phyloP scores from a whole-genome alignment of 2,329 filamentous ascomycete species.

The Fusarium begoniae region DNA sequence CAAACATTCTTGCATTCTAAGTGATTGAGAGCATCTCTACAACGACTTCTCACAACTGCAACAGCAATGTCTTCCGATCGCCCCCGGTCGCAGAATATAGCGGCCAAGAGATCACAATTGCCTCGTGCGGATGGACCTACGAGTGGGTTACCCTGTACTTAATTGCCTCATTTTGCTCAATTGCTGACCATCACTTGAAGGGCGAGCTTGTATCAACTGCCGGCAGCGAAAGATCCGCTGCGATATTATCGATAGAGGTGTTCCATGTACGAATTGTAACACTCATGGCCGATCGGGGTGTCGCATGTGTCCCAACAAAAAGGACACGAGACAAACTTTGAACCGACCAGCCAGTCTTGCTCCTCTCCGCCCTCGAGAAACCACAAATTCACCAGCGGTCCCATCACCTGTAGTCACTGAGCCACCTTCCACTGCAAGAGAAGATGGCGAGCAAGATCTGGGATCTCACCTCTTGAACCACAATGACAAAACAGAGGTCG shows the following conservation, averaged over 20 bases:
- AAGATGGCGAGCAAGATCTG: background rate
- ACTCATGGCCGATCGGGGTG: background rate
- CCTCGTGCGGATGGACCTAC: too few species aligned
- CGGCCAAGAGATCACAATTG: background rate
- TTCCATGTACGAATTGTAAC: slow-evolving; percentile 5
- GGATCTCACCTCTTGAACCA: background rate
- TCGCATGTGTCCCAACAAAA: background rate
- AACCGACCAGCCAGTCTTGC: background rate
- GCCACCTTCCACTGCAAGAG: background rate
- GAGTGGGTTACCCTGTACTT: background rate
- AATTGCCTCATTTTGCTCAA: fast-evolving
- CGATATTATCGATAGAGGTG: background rate
- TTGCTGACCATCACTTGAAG: fast-evolving
- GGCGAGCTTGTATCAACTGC: slow-evolving; percentile 5
- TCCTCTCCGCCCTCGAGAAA: background rate
- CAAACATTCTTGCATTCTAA: fast-evolving
- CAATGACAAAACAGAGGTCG: background rate
- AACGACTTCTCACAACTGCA: fast-evolving
- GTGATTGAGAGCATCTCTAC: background rate
- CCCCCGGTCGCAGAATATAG: background rate
- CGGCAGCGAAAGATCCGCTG: background rate
- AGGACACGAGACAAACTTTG: background rate
- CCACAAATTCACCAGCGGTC: background rate
- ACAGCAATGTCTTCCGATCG: background rate
- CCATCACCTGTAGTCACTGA: background rate